Base-by-base conservation (phyloP, 148 eudicot species). In the Diospyros kaki region DNA sequence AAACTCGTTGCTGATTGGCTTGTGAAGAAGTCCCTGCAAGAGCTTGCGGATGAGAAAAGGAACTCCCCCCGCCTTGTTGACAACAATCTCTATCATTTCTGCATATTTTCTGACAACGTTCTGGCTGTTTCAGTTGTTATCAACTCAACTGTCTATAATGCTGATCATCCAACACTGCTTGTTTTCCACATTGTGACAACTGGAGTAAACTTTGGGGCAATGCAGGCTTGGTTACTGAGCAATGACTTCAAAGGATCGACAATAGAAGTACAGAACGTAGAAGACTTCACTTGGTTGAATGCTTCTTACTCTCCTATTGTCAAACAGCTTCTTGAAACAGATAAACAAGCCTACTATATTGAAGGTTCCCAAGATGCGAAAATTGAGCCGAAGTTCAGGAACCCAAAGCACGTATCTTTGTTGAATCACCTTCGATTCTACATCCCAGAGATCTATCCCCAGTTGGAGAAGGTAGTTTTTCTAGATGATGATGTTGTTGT, bases 401-500 rank as follows among this genome's bases (percentile, higher is more conserved):
- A 90, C 60, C 90, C 89, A 1, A 89, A 87, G 79, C 84, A 84
- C 80, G 15, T 85, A 64, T 87, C 85, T 3, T 72, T 89, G 74
- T 76, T 91, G 77, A 91, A 91, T 73, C 87, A 91, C 77, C 91
- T 91, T 11, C 88, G 93, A 40, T 91, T 91, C 78, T 91, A 91
- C 71, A 74, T 91, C 61, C 93, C 96, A 1, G 86, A 91, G 71
- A 86, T 91, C 51, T 91, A 86, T 72, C 93, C 93, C 9, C 87
- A 91, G 75, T 76, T 91, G 54, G 96, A 89, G 83, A 91, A 91
- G 73, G 82, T 91, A 41, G 87, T 92, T 68, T 92, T 89, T 74
- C 87, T 92, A 1, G 97, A 89, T 66, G 97, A 92, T 75, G 97
- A 92, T 72, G 82, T 92, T 65, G 90, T 92, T 62, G 90, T 92